Conservation (phyloP, 768 basidiomycete genomes). For the Suillus bovinus region DNA sequence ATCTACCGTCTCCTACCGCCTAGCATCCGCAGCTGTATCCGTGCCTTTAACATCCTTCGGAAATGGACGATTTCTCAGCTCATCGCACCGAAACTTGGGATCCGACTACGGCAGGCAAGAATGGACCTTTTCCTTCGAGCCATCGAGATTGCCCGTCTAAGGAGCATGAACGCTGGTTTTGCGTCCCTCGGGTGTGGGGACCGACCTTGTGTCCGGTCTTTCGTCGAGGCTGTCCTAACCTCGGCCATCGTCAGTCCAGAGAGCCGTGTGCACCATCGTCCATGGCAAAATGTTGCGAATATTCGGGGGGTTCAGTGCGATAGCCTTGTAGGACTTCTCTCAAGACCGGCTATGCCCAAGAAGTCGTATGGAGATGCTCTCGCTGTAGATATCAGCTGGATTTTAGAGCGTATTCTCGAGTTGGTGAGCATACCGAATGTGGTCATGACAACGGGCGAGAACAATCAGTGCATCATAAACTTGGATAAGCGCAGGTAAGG, state of each 20-base stretch:
- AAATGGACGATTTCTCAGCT: constrained; percentile 79
- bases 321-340: constrained; percentile 56
- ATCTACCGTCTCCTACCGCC: constrained; percentile 77
- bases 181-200: constrained; percentile 44
- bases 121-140: constrained; percentile 73
- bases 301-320: constrained; percentile 63
- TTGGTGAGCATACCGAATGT: constrained; percentile 74
- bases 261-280: constrained; percentile 74
- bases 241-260: constrained; percentile 80
- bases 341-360: constrained; percentile 47
- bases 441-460: constrained; percentile 53
- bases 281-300: constrained; percentile 75
- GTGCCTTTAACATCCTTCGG: constrained; percentile 73
- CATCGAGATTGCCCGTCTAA: constrained; percentile 70
- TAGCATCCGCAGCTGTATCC: constrained; percentile 71
- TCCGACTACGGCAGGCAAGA: constrained; percentile 62
- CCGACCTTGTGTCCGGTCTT: constrained; percentile 71
- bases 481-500: constrained; percentile 80
- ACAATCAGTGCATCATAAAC: constrained; percentile 65
- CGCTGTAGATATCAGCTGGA: constrained; percentile 79
- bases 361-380: constrained; percentile 50
- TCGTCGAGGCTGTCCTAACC: constrained; percentile 74
- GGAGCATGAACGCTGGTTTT: constrained; percentile 46
- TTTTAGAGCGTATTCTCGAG: constrained; percentile 80
- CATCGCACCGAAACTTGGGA: constrained; percentile 61